A percentile compares a stretch with the other conserved stretches of the same genome.
Evolutionary conservation across 1,284 basidiomycete genomes (phyloP).

Genomic region (Puccinia hordei): DNA sequence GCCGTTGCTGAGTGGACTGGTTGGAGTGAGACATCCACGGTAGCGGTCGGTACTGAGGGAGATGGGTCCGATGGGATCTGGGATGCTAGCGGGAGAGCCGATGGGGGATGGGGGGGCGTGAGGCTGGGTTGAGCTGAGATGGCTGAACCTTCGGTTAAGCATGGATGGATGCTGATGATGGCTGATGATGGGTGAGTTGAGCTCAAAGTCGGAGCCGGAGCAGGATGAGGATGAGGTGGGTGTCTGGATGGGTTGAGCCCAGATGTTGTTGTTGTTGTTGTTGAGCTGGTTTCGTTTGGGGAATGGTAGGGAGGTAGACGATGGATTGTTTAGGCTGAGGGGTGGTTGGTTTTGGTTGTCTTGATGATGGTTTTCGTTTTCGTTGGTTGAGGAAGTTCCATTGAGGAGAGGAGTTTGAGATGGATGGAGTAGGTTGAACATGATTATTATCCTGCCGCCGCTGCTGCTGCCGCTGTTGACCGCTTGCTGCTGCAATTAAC

Average conservation of each 20-base stretch:
- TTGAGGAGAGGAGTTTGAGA: too few relatives aligned
- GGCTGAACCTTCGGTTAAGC: constrained; percentile 1
- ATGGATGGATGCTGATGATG: neutral
- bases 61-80: constrained; percentile 18
- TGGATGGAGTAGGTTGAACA: too few relatives aligned
- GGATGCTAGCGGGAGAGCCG: constrained; percentile 38
- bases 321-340: neutral
- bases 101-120: constrained; percentile 17
- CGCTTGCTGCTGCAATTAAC: too few relatives aligned
- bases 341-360: neutral
- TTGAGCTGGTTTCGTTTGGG: constrained; percentile 10
- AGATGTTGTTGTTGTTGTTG: too few relatives aligned
- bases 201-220: constrained; percentile 31
- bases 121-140: constrained; percentile 32
- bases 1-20: constrained; percentile 22
- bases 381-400: neutral
- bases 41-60: constrained; percentile 16
- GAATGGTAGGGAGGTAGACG: constrained; percentile 22
- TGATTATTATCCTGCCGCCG: too few relatives aligned
- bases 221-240: constrained; percentile 9
- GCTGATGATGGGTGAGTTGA: constrained; percentile 18
- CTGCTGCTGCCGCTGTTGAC: too few relatives aligned
- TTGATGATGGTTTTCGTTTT: neutral
- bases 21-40: neutral
- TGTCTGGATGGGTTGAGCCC: constrained; percentile 29